These are phyloP conservation scores for Talaromyces sp. DNA, from an alignment of 2,329 filamentous ascomycete species.

Conservation along the genomic window DNA sequence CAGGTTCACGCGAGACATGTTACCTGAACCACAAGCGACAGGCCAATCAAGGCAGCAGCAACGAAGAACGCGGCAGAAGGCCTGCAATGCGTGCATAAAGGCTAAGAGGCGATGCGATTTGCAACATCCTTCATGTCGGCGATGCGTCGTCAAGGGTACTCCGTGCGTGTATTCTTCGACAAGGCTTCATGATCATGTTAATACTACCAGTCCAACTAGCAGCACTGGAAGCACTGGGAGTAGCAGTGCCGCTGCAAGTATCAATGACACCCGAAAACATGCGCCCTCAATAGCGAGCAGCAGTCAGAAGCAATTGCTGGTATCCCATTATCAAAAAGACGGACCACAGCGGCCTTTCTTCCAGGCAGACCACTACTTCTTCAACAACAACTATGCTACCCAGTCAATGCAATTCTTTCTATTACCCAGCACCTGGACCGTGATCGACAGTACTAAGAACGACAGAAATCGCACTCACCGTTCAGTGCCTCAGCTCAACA, in stretches of 20 bases:
- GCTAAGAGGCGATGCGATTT: conserved; percentile 19
- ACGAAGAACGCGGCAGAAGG: conserved; percentile 16
- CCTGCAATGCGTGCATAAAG: conserved; percentile 20
- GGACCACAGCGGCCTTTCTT: neutral
- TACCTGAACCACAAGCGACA: neutral
- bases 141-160: conserved; percentile 5
- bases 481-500: conserved; percentile 1
- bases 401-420: conserved; percentile 11
- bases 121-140: conserved; percentile 20
- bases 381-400: neutral
- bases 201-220: neutral
- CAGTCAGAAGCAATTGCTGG: neutral
- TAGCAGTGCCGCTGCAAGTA: neutral
- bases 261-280: neutral
- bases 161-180: conserved; percentile 18
- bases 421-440: conserved; percentile 9
- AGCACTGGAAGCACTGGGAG: neutral
- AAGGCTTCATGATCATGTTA: conserved; percentile 15
- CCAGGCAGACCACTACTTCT: neutral
- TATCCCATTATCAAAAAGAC: neutral
- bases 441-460: neutral
- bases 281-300: neutral
- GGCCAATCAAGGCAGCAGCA: neutral
- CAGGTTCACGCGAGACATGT: neutral
- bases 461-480: neutral